These are phyloP conservation scores for Phytopythium montanum DNA, from an alignment of 352 stramenopile genomes.

Conservation along the genomic window DNA sequence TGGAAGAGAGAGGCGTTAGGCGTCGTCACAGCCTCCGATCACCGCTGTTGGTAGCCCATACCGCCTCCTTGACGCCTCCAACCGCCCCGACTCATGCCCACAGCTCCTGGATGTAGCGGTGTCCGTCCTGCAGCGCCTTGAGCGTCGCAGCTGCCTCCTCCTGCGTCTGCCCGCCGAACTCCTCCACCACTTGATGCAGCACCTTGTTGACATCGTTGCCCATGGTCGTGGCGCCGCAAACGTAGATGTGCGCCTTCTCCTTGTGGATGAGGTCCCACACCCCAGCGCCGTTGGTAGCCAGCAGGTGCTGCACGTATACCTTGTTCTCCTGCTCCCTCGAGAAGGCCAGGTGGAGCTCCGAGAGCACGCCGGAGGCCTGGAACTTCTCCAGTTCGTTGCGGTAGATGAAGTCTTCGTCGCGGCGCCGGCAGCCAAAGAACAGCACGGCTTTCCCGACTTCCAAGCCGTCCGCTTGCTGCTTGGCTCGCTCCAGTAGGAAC, in stretches of 20 bases:
- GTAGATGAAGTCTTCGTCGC: slow-evolving; percentile 90
- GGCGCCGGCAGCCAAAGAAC: slow-evolving; percentile 90
- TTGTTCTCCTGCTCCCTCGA: slow-evolving; percentile 92
- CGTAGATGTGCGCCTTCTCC: slow-evolving; percentile 91
- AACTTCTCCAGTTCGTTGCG: slow-evolving; percentile 90
- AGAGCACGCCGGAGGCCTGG: slow-evolving; percentile 81
- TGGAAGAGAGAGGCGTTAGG: not conserved
- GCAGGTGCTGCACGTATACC: slow-evolving; percentile 98
- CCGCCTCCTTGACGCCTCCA: no score
- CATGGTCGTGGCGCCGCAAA: slow-evolving; percentile 97
- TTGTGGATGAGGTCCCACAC: slow-evolving; percentile 63
- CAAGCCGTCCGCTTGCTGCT: slow-evolving; percentile 56
- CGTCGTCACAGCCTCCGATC: not conserved
- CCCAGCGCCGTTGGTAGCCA: slow-evolving; percentile 67
- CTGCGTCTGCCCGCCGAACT: slow-evolving; percentile 45
- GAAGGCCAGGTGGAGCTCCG: slow-evolving; percentile 93
- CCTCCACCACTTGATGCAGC: slow-evolving; percentile 80
- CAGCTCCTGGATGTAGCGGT: slow-evolving; percentile 96
- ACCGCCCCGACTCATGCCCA: slow-evolving; percentile 59
- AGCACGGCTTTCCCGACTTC: slow-evolving; percentile 87
- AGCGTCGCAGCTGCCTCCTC: slow-evolving; percentile 80
- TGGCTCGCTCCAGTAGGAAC: slow-evolving; percentile 93
- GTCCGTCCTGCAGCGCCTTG: slow-evolving; percentile 83
- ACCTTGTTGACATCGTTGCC: slow-evolving; percentile 95
- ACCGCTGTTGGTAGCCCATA: not conserved